These are phyloP conservation scores for Solanum pimpinellifolium DNA, from an alignment of 257 asterid genomes.

Conservation along the genomic window DNA sequence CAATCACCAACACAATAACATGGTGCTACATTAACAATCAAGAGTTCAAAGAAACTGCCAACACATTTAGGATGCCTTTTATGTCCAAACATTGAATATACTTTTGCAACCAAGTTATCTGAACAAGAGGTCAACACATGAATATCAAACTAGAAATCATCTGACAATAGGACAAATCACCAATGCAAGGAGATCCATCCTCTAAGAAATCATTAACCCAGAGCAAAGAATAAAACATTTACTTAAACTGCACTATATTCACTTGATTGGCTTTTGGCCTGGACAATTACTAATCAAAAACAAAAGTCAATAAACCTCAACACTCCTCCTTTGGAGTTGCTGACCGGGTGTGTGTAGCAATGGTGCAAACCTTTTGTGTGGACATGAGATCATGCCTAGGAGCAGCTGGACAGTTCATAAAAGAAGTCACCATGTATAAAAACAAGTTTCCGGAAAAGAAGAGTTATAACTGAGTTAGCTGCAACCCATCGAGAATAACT, in stretches of 20 bases:
- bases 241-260: background rate
- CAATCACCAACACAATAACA: background rate
- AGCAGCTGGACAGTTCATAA: background rate
- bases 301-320: background rate
- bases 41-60: background rate
- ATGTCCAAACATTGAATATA: background rate
- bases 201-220: background rate
- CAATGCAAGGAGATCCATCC: background rate
- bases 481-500: background rate
- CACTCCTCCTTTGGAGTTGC: background rate
- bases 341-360: background rate
- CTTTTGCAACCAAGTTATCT: background rate
- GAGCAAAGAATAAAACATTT: background rate
- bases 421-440: background rate
- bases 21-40: background rate
- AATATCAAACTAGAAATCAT: background rate
- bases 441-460: background rate
- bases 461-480: background rate
- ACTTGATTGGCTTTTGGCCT: background rate
- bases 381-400: background rate
- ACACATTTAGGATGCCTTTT: background rate
- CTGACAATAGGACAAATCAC: background rate
- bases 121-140: background rate
- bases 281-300: background rate
- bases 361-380: background rate